A percentile compares a stretch with the other conserved stretches of the same genome.
Conservation (phyloP, 441 rosid genomes). For the Eruca vesicaria region DNA sequence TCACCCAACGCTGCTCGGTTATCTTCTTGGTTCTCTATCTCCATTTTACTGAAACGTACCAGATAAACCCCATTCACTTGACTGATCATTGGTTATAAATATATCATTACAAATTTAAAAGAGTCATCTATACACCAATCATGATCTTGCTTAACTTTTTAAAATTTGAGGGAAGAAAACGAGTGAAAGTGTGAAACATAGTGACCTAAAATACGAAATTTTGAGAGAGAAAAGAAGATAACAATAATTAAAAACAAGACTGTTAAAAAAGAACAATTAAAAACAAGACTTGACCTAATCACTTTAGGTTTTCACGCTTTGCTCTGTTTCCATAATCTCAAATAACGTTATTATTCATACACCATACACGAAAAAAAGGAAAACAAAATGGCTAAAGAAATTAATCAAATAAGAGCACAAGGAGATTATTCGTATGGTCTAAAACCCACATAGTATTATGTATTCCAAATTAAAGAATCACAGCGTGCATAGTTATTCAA, state of each 20-base stretch:
- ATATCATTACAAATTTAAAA: not conserved
- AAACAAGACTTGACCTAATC: conserved; percentile 22
- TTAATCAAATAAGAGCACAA: not conserved
- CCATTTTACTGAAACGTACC: conserved; percentile 26
- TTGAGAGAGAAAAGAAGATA: not conserved
- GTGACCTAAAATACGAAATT: not conserved
- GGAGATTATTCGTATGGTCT: conserved; percentile 5
- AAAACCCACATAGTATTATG: not conserved
- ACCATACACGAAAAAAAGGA: not conserved
- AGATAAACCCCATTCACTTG: conserved; percentile 2
- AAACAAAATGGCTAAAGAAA: not conserved
- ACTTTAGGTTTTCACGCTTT: conserved; percentile 21
- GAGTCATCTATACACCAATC: not conserved
- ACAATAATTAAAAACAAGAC: not conserved
- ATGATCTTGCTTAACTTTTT: not conserved
- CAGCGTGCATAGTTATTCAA: conserved; percentile 1
- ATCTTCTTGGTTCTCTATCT: conserved; percentile 16
- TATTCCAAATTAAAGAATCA: not conserved
- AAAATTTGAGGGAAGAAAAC: not conserved
- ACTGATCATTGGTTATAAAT: conserved; percentile 7
- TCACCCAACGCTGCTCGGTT: conserved; percentile 4
- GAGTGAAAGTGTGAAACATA: not conserved
- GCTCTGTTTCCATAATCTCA: conserved; percentile 23
- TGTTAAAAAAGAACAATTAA: not conserved
- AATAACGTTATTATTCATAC: conserved; percentile 11